Evolutionary conservation across 352 stramenopile species (phyloP).

Genomic region (Blastocystis sp.): DNA sequence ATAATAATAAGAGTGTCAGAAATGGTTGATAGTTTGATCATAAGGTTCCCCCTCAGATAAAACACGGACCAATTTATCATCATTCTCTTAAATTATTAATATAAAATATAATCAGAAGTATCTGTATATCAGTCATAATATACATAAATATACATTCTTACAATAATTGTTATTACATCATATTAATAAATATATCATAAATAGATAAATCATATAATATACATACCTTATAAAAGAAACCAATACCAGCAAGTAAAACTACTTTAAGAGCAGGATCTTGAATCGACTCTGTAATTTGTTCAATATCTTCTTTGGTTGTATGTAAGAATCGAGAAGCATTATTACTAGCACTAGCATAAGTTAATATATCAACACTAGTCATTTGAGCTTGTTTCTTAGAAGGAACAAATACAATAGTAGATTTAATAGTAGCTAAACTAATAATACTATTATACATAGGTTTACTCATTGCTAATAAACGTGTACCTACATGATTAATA

Average conservation of each 20-base stretch:
- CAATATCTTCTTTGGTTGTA: background rate
- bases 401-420: conserved; percentile 81
- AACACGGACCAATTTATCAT: too few species aligned
- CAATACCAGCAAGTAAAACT: conserved; percentile 73
- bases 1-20: too few species aligned
- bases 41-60: too few species aligned
- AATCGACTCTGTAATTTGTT: conserved; percentile 34
- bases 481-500: conserved; percentile 77
- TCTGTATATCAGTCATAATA: too few species aligned
- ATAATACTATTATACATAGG: conserved; percentile 80
- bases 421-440: conserved; percentile 55
- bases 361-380: conserved; percentile 92
- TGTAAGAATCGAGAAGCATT: conserved; percentile 18
- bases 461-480: conserved; percentile 92
- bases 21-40: too few species aligned
- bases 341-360: conserved; percentile 64
- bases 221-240: conserved; percentile 61
- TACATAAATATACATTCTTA: too few species aligned
- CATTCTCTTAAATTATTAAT: background rate
- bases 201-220: background rate
- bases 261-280: conserved; percentile 72
- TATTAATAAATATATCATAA: too few species aligned
- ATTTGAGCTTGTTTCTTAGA: conserved; percentile 88
- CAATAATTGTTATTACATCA: too few species aligned
- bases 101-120: conserved; percentile 13